Percentiles rank a stretch among this genome's conserved stretches.
These are phyloP conservation scores for Hygrophorus pudorinus DNA, from an alignment of 768 basidiomycete genomes.

Conservation along the genomic window DNA sequence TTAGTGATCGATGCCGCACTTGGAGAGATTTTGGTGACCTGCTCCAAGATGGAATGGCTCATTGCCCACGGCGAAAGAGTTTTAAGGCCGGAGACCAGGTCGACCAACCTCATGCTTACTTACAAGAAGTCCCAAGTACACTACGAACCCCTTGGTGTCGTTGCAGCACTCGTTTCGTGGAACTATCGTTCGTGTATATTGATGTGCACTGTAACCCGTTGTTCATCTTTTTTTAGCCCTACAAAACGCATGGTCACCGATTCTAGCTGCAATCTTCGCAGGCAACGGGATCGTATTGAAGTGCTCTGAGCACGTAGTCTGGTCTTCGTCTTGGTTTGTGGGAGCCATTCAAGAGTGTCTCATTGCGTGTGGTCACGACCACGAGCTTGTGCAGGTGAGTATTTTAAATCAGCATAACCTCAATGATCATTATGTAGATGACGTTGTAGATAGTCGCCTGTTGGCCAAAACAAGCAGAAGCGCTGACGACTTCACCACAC, in stretches of 20 bases:
- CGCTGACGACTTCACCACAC: constrained; percentile 63
- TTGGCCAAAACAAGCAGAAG: constrained; percentile 78
- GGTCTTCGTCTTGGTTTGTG: constrained; percentile 82
- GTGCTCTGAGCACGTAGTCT: constrained; percentile 86
- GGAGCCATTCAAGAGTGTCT: constrained; percentile 70
- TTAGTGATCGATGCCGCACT: constrained; percentile 88
- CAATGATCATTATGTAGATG: not conserved
- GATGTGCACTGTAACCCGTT: constrained; percentile 1
- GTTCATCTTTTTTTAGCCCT: constrained; percentile 43
- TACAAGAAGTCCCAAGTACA: constrained; percentile 74
- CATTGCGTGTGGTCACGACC: constrained; percentile 70
- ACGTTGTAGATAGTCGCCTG: constrained; percentile 63
- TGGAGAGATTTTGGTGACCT: constrained; percentile 92
- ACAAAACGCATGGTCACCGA: constrained; percentile 92
- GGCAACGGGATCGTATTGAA: constrained; percentile 89
- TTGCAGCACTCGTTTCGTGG: constrained; percentile 91
- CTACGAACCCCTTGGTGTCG: constrained; percentile 89
- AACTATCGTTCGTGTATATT: constrained; percentile 59
- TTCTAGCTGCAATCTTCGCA: constrained; percentile 82
- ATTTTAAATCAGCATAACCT: not conserved
- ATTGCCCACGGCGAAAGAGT: constrained; percentile 75
- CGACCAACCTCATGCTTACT: constrained; percentile 52
- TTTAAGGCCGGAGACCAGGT: constrained; percentile 64
- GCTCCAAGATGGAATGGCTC: constrained; percentile 90
- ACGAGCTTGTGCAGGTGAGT: constrained; percentile 76